Base-by-base conservation (phyloP, 176 grass and related monocot genomes). In the Rhynchospora tenuis region DNA sequence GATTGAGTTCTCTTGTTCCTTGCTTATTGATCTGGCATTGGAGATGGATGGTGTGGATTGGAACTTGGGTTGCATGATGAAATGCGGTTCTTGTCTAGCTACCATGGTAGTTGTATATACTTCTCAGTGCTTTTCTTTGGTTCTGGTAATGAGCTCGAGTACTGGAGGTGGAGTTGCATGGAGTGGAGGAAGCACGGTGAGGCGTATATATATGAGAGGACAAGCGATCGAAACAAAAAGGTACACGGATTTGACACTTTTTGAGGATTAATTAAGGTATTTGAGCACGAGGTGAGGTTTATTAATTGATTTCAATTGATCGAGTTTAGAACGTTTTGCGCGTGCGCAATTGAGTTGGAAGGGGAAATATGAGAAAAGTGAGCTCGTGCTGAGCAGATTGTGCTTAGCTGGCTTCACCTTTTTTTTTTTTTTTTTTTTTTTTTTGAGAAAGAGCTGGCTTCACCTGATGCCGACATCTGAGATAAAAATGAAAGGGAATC, bases 1-100 rank as follows among this genome's bases (percentile, higher is more conserved):
- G 75, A 98, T 79, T 5, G 89, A 71, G 87, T 92, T 81, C 89
- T 98, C 95, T 65, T 84, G 90, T 73, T 94, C 90, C 58, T 84
- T 17, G 89, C 10, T 64, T 22, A 82, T 67, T 11, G 44, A 64
- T 48, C 38, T 44, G 10, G 7, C 11, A 64, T 28, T 82, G 80
- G 80, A 48, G 59, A 64, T 50, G 7, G 80, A 82, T 82, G 80
- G 80, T 28, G 31, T 26, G 13, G 27, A n/a, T 0, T 64, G 43
- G 16, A 67, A 48, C 31, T 86, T 94, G 8, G 89, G 92, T 33
- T 88, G 92, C 80, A 81, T 86, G 92, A 78, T 86, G 89, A 91
- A 91, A 44, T 81, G 82, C 31, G 82, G 82, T 86, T 91, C 85
- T 24, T 86, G 85, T 81, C 89, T 83, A 27, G 83, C 89, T 74